Conservation (phyloP, 2,329 filamentous ascomycete genomes). For the Scedosporium aurantiacum region DNA sequence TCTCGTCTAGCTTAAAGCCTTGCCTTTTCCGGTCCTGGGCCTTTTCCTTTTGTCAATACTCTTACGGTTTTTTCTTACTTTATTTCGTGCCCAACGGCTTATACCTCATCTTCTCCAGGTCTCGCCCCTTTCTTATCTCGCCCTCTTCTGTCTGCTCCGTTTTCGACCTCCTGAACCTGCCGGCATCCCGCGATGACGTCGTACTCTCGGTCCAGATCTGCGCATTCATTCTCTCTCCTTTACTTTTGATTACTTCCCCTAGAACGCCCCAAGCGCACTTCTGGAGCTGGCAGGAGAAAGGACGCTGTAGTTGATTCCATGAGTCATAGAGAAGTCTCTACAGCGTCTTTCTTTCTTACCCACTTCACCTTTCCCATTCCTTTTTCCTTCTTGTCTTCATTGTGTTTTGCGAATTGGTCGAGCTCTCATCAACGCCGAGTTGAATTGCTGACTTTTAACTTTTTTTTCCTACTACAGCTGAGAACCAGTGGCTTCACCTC, state of each 20-base stretch:
- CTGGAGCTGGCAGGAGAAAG: too few species aligned
- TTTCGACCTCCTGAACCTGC: not conserved
- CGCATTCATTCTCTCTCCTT: not conserved
- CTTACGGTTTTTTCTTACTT: not conserved
- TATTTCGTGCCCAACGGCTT: not conserved
- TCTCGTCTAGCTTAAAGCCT: slow-evolving; percentile 1
- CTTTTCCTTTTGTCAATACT: slow-evolving; percentile 5
- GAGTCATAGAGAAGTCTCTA: not conserved
- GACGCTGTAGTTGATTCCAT: too few species aligned
- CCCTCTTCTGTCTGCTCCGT: not conserved
- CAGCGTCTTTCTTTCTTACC: not conserved
- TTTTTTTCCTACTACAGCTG: slow-evolving; percentile 51
- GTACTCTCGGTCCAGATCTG: not conserved
- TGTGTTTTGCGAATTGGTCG: not conserved
- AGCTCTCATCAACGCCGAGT: not conserved
- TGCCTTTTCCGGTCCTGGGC: slow-evolving; percentile 9
- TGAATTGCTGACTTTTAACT: not conserved
- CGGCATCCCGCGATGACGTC: not conserved
- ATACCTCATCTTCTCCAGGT: not conserved
- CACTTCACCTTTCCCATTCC: too few species aligned
- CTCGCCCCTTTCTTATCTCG: slow-evolving; percentile 1
- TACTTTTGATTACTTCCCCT: not conserved
- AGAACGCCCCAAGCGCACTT: too few species aligned
- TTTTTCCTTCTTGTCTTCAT: not conserved
- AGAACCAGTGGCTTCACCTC: slow-evolving; percentile 99